Conservation (phyloP, 2,329 filamentous ascomycete species). For the Lachnellula hyalina region DNA sequence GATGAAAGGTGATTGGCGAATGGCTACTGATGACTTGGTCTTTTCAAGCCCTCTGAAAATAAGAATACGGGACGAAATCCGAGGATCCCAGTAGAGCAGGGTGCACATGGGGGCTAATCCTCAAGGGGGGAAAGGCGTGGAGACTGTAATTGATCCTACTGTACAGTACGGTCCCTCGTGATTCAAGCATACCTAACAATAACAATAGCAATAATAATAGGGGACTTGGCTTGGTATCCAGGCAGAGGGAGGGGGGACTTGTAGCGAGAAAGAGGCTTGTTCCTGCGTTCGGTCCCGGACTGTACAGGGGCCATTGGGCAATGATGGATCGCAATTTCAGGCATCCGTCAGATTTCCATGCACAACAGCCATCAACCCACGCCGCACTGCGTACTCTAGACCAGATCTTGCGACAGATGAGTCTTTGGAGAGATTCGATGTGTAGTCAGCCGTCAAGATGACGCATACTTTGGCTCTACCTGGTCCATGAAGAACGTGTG, state of each 20-base stretch:
- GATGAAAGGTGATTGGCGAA: slow-evolving; percentile 11
- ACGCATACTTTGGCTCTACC: slow-evolving; percentile 2
- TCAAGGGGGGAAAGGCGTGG: slow-evolving; percentile 3
- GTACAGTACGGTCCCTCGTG: neutral
- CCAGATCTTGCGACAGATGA: neutral
- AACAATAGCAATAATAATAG: neutral
- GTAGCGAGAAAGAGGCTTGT: neutral
- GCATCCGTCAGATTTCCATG: slow-evolving; percentile 5
- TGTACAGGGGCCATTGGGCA: neutral
- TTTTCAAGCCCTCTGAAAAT: neutral
- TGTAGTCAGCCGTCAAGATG: slow-evolving; percentile 8
- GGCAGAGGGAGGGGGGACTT: neutral
- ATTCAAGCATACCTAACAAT: neutral
- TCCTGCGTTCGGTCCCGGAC: neutral
- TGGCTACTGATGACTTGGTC: slow-evolving; percentile 15
- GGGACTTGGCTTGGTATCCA: neutral
- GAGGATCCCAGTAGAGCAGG: slow-evolving; percentile 16
- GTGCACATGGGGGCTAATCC: slow-evolving; percentile 6
- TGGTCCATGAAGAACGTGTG: neutral
- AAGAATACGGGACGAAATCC: slow-evolving; percentile 19
- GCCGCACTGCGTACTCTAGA: neutral
- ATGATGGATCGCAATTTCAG: slow-evolving; percentile 7
- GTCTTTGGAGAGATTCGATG: slow-evolving; percentile 3
- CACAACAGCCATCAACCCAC: neutral
- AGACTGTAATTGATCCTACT: neutral